Percentiles rank a stretch among this genome's conserved stretches.
Evolutionary conservation across 306 rosid species (phyloP).

Genomic region (Trifolium dubium): DNA sequence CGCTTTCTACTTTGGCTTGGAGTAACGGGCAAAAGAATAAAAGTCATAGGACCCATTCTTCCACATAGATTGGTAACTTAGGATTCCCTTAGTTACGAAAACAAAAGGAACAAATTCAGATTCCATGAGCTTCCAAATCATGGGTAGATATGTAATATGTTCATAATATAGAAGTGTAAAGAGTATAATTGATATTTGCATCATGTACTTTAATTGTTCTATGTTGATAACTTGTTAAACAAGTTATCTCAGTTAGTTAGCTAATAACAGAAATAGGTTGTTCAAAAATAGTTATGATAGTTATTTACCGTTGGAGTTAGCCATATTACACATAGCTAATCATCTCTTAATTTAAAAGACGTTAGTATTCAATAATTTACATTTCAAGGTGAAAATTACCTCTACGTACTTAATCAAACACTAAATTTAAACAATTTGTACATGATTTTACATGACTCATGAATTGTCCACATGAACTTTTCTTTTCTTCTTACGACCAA

Average conservation of each 20-base stretch:
- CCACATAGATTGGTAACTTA: conserved; percentile 30
- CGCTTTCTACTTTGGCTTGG: conserved; percentile 43
- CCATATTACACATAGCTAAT: too few relatives aligned
- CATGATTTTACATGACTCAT: conserved; percentile 6
- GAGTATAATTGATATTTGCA: background rate
- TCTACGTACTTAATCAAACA: background rate
- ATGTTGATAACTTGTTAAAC: too few relatives aligned
- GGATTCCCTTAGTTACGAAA: background rate
- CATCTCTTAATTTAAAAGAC: too few relatives aligned
- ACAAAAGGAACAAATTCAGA: background rate
- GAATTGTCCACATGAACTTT: conserved; percentile 45
- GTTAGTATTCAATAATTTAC: too few relatives aligned
- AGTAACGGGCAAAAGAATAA: conserved; percentile 29
- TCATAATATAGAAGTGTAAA: background rate
- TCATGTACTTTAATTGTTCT: too few relatives aligned
- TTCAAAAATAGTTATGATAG: too few relatives aligned
- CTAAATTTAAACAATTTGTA: background rate
- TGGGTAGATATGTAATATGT: background rate
- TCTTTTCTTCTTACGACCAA: conserved; percentile 67
- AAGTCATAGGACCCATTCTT: conserved; percentile 25
- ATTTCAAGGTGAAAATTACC: too few relatives aligned
- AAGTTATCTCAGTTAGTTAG: too few relatives aligned
- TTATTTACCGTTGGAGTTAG: too few relatives aligned
- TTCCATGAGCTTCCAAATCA: background rate
- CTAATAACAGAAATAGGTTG: too few relatives aligned